phyloP scores from a whole-genome alignment of 805 yeast species.

The Starmerella etchellsii region DNA sequence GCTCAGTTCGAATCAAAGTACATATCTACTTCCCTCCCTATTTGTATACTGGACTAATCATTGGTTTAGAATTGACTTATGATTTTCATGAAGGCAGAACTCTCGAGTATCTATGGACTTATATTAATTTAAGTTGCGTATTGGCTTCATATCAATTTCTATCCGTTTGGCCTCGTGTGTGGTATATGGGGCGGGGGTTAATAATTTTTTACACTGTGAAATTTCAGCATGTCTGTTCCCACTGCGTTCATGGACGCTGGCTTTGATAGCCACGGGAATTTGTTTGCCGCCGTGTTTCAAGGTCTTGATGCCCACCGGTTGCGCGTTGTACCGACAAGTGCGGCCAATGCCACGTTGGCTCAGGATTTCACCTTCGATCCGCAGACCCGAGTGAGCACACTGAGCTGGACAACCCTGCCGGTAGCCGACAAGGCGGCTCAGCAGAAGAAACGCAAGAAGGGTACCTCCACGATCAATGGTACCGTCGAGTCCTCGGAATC shows the following conservation, averaged over 20 bases:
- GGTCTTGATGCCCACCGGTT: slow-evolving; percentile 62
- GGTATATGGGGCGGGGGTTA: not conserved
- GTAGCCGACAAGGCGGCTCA: slow-evolving; percentile 4
- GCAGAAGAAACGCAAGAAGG: slow-evolving; percentile 21
- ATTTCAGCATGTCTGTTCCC: slow-evolving; percentile 7
- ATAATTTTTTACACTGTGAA: slow-evolving; percentile 13
- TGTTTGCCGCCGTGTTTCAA: slow-evolving; percentile 50
- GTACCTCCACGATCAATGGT: not conserved
- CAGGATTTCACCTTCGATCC: slow-evolving; percentile 42
- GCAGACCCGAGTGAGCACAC: slow-evolving; percentile 35
- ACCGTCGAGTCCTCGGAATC: slow-evolving; percentile 18
- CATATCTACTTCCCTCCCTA: no score
- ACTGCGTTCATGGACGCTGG: slow-evolving; percentile 21
- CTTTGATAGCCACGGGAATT: slow-evolving; percentile 52
- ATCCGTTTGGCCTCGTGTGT: no score
- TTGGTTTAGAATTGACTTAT: no score
- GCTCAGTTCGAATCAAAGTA: no score
- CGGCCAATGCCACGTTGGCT: slow-evolving; percentile 34
- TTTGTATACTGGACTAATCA: no score
- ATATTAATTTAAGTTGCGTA: no score
- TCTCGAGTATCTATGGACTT: no score
- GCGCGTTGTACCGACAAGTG: slow-evolving; percentile 33
- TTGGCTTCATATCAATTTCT: no score
- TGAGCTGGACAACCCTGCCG: slow-evolving; percentile 35
- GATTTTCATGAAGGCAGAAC: no score